These are phyloP conservation scores for Ganoderma leucocontextum DNA, from an alignment of 1,284 basidiomycete species.

Conservation along the genomic window DNA sequence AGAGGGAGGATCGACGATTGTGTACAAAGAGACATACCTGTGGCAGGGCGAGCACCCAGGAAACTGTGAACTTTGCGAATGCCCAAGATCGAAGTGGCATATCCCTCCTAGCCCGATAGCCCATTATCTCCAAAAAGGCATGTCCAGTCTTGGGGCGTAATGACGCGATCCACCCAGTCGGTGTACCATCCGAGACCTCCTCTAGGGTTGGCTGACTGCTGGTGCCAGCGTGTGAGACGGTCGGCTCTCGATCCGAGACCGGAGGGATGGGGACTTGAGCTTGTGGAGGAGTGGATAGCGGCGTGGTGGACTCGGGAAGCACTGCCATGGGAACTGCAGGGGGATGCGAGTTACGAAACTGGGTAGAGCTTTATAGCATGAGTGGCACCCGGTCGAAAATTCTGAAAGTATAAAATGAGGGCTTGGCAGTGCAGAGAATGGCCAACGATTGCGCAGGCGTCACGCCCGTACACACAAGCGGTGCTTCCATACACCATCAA, in stretches of 20 bases:
- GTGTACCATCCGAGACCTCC: not conserved
- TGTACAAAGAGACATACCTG: conserved; percentile 5
- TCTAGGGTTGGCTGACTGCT: not conserved
- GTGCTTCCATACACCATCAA: not conserved
- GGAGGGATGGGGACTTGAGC: not conserved
- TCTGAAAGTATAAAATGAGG: not conserved
- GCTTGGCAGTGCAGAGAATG: not conserved
- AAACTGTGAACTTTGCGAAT: conserved; percentile 3
- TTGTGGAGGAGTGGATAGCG: not conserved
- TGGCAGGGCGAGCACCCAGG: not conserved
- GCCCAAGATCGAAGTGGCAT: conserved; percentile 4
- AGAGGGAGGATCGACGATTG: not conserved
- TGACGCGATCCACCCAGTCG: not conserved
- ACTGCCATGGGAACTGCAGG: not conserved
- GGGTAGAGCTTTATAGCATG: not conserved
- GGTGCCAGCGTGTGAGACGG: not conserved
- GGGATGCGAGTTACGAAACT: not conserved
- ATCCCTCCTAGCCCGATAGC: conserved; percentile 10
- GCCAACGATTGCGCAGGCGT: not conserved
- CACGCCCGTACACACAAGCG: not conserved
- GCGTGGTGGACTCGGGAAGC: not conserved
- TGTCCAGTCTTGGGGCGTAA: not conserved
- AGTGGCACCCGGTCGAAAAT: not conserved
- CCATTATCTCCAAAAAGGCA: conserved; percentile 1
- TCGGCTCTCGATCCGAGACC: not conserved